Base-by-base conservation (phyloP, 805 yeast species). In the Scheffersomyces coipomensis region DNA sequence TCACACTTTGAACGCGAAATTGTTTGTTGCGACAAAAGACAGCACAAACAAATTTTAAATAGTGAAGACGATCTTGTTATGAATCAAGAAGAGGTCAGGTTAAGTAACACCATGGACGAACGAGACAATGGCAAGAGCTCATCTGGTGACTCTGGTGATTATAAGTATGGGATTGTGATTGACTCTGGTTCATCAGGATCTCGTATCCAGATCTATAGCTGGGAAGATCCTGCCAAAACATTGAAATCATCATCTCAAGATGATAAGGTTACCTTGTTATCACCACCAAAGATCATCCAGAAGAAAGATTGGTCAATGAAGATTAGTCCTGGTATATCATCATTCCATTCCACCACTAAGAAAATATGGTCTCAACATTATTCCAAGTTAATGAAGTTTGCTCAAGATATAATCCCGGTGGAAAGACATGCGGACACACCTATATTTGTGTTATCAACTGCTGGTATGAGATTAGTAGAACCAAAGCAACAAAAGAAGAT, bases 151-250 rank as follows among this genome's bases (percentile, higher is more conserved):
- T n/a, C n/a, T n/a, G n/a, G n/a, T 8, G 38, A 42, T 27, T 38
- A 51, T 43, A 62, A 71, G 36, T 90, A 87, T 67, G 97, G 96
- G 19, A 83, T 93, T 22, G 95, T 91, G 12, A 76, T 91, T 2
- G 99, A 91, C 61, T 88, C 97, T 0, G 99, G 99, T 1, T 89
- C 97, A 1, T 86, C 96, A 0, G 99, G 99, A 1, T 88, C 97
- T 3, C 70, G 99, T 38, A 73, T 86, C 12, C 90, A 88, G 58
- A 77, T 91, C 9, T 91, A 87, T 58, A 71, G 75, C 43, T 91
- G 97, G 97, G 74, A 75, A 11, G 81, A 81, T 49, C 68, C 59
- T 21, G 38, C 35, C 29, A 38, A 46, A 6, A 33, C 30, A 22
- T n/a, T n/a, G n/a, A 37, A 46, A 8, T 44, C 63, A 1, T 38